Base-by-base conservation (phyloP, 2,329 filamentous ascomycete genomes). In the Sarocladium oryzae region DNA sequence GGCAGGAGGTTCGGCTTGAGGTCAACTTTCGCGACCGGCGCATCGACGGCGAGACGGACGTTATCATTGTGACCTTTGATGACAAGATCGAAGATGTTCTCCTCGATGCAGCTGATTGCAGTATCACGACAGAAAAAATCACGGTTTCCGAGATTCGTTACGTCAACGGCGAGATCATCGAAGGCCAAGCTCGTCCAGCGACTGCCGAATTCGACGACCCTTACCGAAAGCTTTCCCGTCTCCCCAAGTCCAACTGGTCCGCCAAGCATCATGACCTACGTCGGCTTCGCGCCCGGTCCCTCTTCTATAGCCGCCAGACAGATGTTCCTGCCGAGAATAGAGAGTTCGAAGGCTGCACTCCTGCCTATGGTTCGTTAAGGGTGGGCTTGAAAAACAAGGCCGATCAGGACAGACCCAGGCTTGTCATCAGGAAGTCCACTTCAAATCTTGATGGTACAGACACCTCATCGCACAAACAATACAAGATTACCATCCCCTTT, bases 1-100 rank as follows among this genome's bases (percentile, higher is more conserved):
- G 90, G 69, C 92, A 97, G 70, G 88, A 88, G 65, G 85, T 99
- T 48, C 85, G 90, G 60, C 76, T 99, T 54, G 91, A 97, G 61
- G 76, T 99, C 63, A 88, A 95, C 70, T 95, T 99, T 65, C 77
- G 80, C 56, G 81, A 80, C 51, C 85, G 84, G 67, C 79, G 77
- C 61, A 72, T 97, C 61, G 84, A 80, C 55, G 93, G 93, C 49
- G 85, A 81, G 56, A 89, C 88, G 8, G 86, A 91, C 58, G 86
- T 99, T 58, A 86, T 85, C 26, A 82, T 97, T 51, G 84, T 86
- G 58, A 74, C 78, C 53, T 74, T 80, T 53, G 75, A 75, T 59
- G 70, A 81, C 53, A 79, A 81, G 50, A 74, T 84, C 36, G 71
- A 77, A 43, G 75, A 78, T 50, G 72, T 86, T 37, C 71, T 67